These are phyloP conservation scores for Suillus paluster DNA, from an alignment of 768 basidiomycete genomes.

Conservation along the genomic window DNA sequence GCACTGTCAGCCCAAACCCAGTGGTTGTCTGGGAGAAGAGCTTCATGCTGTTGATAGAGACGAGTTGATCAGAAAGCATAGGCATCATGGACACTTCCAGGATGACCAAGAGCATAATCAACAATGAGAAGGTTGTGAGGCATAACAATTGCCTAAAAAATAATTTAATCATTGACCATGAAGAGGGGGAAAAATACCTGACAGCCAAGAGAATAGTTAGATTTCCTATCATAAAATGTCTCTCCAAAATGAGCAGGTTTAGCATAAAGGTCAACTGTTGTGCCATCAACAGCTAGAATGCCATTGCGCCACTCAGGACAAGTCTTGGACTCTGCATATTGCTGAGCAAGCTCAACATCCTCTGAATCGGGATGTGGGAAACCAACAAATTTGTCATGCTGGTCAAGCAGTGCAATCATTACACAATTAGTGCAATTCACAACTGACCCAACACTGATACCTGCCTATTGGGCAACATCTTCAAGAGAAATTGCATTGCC, in stretches of 20 bases:
- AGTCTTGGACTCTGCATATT: slow-evolving; percentile 38
- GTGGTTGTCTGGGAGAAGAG: background rate
- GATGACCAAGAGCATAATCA: slow-evolving; percentile 13
- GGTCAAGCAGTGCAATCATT: slow-evolving; percentile 17
- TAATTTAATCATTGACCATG: background rate
- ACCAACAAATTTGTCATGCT: slow-evolving; percentile 14
- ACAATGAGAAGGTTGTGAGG: slow-evolving; percentile 9
- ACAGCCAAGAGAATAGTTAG: slow-evolving; percentile 24
- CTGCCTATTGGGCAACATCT: slow-evolving; percentile 24
- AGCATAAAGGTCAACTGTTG: slow-evolving; percentile 17
- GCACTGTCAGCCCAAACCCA: slow-evolving; percentile 1
- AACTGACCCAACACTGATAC: slow-evolving; percentile 18
- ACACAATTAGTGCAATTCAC: slow-evolving; percentile 22
- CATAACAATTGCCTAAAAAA: slow-evolving; percentile 8
- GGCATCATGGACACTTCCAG: slow-evolving; percentile 14
- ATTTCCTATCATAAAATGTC: slow-evolving; percentile 21
- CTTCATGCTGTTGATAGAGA: background rate
- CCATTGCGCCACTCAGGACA: slow-evolving; percentile 42
- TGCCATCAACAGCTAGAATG: slow-evolving; percentile 45
- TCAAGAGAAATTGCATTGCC: background rate
- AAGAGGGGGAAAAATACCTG: slow-evolving; percentile 17
- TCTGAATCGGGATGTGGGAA: slow-evolving; percentile 11
- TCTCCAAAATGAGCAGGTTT: slow-evolving; percentile 15
- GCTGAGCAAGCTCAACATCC: slow-evolving; percentile 31
- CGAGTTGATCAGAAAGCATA: slow-evolving; percentile 9